Conservation (phyloP, 352 stramenopile genomes). For the Globisporangium heterothallicum region DNA sequence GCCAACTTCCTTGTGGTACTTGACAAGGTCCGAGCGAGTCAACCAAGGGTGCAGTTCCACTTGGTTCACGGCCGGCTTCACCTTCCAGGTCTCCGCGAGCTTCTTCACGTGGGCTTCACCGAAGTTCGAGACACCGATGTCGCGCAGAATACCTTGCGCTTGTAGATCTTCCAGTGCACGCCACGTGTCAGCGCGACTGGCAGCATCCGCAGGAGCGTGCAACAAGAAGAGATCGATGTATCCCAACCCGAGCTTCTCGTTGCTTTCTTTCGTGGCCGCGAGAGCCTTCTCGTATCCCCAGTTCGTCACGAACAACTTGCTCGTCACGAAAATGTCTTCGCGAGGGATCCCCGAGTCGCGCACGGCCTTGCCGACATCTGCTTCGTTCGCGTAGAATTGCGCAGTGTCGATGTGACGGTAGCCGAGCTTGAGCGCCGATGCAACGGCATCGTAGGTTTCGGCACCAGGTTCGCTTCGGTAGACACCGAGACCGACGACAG, state of each 20-base stretch:
- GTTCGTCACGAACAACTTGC: conserved; percentile 49
- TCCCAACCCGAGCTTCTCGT: conserved; percentile 51
- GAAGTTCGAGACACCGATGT: conserved; percentile 91
- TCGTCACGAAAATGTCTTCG: conserved; percentile 81
- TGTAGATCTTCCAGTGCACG: conserved; percentile 46
- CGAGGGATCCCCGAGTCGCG: conserved; percentile 64
- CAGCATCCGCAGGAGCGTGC: conserved; percentile 46
- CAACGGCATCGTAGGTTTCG: conserved; percentile 52
- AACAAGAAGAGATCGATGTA: conserved; percentile 82
- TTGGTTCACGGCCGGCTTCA: conserved; percentile 77
- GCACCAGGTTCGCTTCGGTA: conserved; percentile 41
- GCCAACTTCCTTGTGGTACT: conserved; percentile 43
- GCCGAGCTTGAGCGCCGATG: conserved; percentile 53
- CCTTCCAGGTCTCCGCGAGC: conserved; percentile 45
- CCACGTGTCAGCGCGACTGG: conserved; percentile 40
- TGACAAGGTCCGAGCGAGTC: conserved; percentile 43
- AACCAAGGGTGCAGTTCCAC: conserved; percentile 77
- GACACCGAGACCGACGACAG: conserved; percentile 44
- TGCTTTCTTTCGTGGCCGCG: conserved; percentile 36
- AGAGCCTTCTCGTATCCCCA: conserved; percentile 73
- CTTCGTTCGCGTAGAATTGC: conserved; percentile 85
- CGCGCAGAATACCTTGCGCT: conserved; percentile 45
- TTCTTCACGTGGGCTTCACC: conserved; percentile 73
- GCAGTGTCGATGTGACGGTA: conserved; percentile 89
- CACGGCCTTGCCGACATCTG: conserved; percentile 66